Evolutionary conservation across 345 rosid genomes (phyloP).

Genomic region (Citrus reticulata): DNA sequence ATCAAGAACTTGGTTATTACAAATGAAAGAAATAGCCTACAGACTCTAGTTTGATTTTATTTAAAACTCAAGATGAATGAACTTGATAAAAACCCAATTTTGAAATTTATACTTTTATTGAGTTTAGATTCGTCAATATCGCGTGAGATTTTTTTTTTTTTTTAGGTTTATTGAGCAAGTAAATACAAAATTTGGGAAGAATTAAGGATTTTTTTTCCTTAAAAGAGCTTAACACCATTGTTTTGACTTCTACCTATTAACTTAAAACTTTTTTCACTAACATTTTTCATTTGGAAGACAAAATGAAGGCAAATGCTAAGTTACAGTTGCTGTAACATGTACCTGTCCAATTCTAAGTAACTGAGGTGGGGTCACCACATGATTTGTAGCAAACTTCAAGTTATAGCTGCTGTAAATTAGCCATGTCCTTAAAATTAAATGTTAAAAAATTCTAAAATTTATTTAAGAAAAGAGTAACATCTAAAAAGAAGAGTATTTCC

Average conservation of each 20-base stretch:
- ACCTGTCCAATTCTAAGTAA: too few species aligned
- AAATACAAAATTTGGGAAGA: background rate
- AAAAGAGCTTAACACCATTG: background rate
- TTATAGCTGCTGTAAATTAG: too few species aligned
- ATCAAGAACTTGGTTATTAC: background rate
- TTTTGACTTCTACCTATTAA: background rate
- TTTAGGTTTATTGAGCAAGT: background rate
- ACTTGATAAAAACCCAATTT: background rate
- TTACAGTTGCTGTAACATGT: too few species aligned
- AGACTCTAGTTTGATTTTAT: background rate
- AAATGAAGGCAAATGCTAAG: too few species aligned
- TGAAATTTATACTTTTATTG: background rate
- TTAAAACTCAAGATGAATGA: too few species aligned
- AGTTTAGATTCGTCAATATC: background rate
- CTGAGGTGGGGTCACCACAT: too few species aligned
- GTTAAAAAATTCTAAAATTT: background rate
- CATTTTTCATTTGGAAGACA: background rate
- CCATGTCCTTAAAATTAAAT: too few species aligned
- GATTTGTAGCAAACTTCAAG: too few species aligned
- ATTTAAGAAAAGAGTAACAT: too few species aligned
- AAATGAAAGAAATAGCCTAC: background rate
- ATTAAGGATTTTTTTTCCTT: background rate
- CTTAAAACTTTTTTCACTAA: too few species aligned
- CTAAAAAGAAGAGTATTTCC: too few species aligned
- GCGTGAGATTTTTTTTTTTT: background rate